phyloP scores from a whole-genome alignment of 495 filamentous ascomycete genomes.

The Neurospora pannonica region DNA sequence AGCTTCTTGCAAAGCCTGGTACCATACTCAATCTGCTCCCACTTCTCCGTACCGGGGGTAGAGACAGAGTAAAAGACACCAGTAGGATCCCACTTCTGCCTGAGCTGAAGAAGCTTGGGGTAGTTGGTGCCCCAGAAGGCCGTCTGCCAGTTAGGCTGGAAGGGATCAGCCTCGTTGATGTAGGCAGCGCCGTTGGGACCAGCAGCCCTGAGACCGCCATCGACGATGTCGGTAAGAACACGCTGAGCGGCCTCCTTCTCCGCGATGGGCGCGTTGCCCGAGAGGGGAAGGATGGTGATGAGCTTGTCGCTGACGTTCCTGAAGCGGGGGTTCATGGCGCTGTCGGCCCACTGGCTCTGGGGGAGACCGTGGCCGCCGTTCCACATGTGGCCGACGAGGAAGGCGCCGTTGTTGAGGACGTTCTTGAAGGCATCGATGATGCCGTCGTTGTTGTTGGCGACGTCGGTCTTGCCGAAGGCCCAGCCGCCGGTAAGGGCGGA shows the following conservation, averaged over 20 bases:
- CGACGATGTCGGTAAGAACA: slow-evolving; percentile 33
- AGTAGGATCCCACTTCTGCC: slow-evolving; percentile 48
- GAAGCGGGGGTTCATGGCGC: slow-evolving; percentile 31
- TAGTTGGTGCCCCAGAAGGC: slow-evolving; percentile 49
- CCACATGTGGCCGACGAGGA: slow-evolving; percentile 43
- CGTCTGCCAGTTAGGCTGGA: slow-evolving; percentile 45
- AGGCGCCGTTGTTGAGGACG: slow-evolving; percentile 20
- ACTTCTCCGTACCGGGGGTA: slow-evolving; percentile 35
- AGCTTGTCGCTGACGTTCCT: slow-evolving; percentile 39
- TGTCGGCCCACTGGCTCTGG: slow-evolving; percentile 18
- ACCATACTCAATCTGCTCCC: slow-evolving; percentile 34
- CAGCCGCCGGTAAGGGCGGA: slow-evolving; percentile 40
- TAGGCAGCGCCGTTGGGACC: slow-evolving; percentile 33
- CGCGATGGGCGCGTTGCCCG: slow-evolving; percentile 22
- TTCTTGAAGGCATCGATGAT: slow-evolving; percentile 34
- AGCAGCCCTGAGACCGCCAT: slow-evolving; percentile 35
- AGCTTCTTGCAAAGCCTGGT: slow-evolving; percentile 33
- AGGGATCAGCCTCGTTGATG: slow-evolving; percentile 42
- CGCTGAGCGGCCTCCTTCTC: slow-evolving; percentile 29
- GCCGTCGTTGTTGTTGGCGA: slow-evolving; percentile 28
- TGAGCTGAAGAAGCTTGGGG: slow-evolving; percentile 32
- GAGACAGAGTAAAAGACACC: slow-evolving; percentile 41
- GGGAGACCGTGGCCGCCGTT: slow-evolving; percentile 34
- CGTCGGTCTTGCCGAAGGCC: slow-evolving; percentile 31
- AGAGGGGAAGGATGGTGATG: slow-evolving; percentile 32